phyloP scores from a whole-genome alignment of 257 asterid species.

The Fraxinus anomala region DNA sequence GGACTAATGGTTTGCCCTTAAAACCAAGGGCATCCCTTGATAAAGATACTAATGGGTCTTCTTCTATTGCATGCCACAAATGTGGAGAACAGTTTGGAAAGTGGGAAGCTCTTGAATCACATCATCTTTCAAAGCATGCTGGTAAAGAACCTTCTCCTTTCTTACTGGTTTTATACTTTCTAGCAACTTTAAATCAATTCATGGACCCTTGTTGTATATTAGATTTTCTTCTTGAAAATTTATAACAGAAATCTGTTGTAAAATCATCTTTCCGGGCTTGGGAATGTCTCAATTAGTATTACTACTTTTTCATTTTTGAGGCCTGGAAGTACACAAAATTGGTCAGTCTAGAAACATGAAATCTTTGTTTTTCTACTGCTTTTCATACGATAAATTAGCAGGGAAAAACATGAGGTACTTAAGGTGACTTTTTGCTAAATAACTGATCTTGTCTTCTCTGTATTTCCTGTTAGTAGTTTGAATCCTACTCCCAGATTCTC shows the following conservation, averaged over 20 bases:
- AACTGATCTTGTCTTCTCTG: background rate
- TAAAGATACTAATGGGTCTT: conserved; percentile 42
- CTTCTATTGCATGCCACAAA: conserved; percentile 55
- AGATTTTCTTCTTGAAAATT: background rate
- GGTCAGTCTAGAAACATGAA: background rate
- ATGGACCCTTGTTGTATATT: background rate
- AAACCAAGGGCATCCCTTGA: conserved; percentile 47
- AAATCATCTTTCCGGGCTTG: background rate
- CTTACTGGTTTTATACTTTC: conserved; percentile 14
- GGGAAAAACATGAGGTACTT: background rate
- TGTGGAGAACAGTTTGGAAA: conserved; percentile 85
- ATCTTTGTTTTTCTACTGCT: conserved; percentile 1
- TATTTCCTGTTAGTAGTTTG: background rate
- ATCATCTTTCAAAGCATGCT: conserved; percentile 87
- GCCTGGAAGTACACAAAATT: background rate
- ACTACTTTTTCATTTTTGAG: background rate
- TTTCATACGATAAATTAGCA: background rate
- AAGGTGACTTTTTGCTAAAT: background rate
- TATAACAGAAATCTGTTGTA: background rate
- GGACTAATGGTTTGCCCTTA: conserved; percentile 31
- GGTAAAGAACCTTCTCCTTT: conserved; percentile 38
- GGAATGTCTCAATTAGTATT: background rate
- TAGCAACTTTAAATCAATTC: conserved; percentile 4
- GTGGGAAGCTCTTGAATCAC: conserved; percentile 84
- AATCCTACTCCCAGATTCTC: background rate